Conservation (phyloP, 371 early-diverging fungal species). For the Syncephalastrum racemosum region DNA sequence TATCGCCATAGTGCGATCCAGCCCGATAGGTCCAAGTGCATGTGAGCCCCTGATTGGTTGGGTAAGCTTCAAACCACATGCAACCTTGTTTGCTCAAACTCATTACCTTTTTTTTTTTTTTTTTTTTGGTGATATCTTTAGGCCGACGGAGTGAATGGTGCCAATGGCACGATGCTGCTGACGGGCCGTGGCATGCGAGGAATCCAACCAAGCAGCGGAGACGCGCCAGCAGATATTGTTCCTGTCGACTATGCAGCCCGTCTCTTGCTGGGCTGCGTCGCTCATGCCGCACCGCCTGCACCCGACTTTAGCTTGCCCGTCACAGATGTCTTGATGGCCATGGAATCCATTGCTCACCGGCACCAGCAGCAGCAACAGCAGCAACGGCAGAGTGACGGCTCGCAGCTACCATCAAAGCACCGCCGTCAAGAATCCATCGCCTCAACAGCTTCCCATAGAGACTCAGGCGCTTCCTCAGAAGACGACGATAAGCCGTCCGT, state of each 20-base stretch:
- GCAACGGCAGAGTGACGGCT: neutral
- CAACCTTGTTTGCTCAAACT: neutral
- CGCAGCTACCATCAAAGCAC: neutral
- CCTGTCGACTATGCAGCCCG: slow-evolving; percentile 56
- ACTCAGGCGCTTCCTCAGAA: slow-evolving; percentile 10
- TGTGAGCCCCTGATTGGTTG: slow-evolving; percentile 63
- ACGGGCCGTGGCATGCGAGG: slow-evolving; percentile 39
- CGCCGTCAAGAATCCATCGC: neutral
- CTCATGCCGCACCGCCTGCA: slow-evolving; percentile 20
- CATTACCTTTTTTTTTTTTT: too few species aligned
- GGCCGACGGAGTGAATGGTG: slow-evolving; percentile 62
- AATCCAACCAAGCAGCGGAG: slow-evolving; percentile 36
- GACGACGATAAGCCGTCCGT: neutral
- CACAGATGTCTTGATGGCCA: slow-evolving; percentile 1
- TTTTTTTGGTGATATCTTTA: slow-evolving; percentile 10
- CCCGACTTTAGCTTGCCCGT: slow-evolving; percentile 9
- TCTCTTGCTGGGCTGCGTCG: slow-evolving; percentile 42
- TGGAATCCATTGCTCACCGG: slow-evolving; percentile 2
- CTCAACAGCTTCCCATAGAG: slow-evolving; percentile 3
- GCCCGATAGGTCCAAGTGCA: slow-evolving; percentile 54
- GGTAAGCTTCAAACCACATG: slow-evolving; percentile 32
- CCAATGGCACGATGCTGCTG: slow-evolving; percentile 42
- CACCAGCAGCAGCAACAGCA: neutral
- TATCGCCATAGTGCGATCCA: slow-evolving; percentile 54
- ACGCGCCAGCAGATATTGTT: slow-evolving; percentile 49